These are phyloP conservation scores for Suillus paluster DNA, from an alignment of 768 basidiomycete genomes.

Conservation along the genomic window DNA sequence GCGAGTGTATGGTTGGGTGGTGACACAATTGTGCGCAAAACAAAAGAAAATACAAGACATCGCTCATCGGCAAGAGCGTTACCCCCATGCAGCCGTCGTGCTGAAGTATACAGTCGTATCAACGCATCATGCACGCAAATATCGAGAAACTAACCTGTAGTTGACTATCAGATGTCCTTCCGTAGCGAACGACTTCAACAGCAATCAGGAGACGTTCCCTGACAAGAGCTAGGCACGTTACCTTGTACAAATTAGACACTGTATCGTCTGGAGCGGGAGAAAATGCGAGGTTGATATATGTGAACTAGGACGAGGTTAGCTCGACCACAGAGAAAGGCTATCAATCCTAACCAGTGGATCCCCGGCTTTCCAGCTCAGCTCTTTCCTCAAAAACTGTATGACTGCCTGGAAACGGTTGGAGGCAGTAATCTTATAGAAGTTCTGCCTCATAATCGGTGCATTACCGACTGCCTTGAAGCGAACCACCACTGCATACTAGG, in stretches of 20 bases:
- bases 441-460: constrained; percentile 98
- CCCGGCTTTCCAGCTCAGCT: constrained; percentile 83
- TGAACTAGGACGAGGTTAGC: constrained; percentile 50
- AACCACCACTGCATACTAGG: constrained; percentile 72
- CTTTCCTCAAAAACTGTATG: constrained; percentile 88
- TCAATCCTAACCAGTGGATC: constrained; percentile 74
- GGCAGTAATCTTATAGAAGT: constrained; percentile 97
- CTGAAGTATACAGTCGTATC: constrained; percentile 30
- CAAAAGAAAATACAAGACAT: not conserved
- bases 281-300: constrained; percentile 80
- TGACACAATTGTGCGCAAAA: not conserved
- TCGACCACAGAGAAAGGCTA: constrained; percentile 54
- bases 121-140: no score
- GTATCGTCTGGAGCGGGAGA: constrained; percentile 79
- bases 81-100: constrained; percentile 71
- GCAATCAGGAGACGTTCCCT: not conserved
- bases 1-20: not conserved
- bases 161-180: constrained; percentile 92
- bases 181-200: constrained; percentile 75
- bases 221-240: constrained; percentile 20
- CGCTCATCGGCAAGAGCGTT: constrained; percentile 9
- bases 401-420: constrained; percentile 95
- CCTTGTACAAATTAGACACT: constrained; percentile 72
- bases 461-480: constrained; percentile 98
- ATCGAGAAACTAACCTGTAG: constrained; percentile 63